A percentile compares a stretch with the other conserved stretches of the same genome.
These are phyloP conservation scores for Gautieria morchelliformis DNA, from an alignment of 768 basidiomycete species.

Conservation along the genomic window DNA sequence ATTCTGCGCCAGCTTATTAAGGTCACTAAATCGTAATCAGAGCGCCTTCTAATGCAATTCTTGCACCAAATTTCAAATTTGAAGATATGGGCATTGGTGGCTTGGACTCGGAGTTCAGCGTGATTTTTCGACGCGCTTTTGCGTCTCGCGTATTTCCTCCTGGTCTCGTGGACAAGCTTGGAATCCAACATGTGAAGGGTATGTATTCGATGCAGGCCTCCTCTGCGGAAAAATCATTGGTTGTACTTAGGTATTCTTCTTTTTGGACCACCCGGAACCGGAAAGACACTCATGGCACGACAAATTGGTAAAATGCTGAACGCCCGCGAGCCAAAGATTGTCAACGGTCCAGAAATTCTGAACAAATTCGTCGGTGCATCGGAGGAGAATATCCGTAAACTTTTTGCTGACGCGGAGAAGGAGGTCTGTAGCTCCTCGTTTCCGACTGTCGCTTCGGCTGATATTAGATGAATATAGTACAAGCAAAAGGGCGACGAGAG, in stretches of 20 bases:
- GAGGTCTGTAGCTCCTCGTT: constrained; percentile 44
- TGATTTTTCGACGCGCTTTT: constrained; percentile 97
- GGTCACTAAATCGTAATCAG: constrained; percentile 29
- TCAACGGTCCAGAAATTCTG: constrained; percentile 95
- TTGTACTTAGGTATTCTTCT: constrained; percentile 68
- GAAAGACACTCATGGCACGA: constrained; percentile 94
- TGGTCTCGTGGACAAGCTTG: constrained; percentile 91
- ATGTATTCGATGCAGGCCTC: constrained; percentile 11
- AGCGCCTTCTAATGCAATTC: constrained; percentile 86
- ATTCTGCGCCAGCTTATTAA: constrained; percentile 1
- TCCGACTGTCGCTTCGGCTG: not conserved
- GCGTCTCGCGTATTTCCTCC: constrained; percentile 98
- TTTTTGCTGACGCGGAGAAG: constrained; percentile 97
- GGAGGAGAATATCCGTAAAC: constrained; percentile 95
- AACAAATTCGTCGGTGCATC: constrained; percentile 96
- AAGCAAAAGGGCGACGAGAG: constrained; percentile 97
- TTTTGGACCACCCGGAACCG: constrained; percentile 95
- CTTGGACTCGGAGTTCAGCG: constrained; percentile 86
- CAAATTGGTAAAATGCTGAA: constrained; percentile 99
- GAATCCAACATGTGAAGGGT: constrained; percentile 98
- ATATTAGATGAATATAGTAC: constrained; percentile 45
- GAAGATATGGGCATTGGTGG: constrained; percentile 99
- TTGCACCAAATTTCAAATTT: constrained; percentile 98
- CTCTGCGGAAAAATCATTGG: not conserved
- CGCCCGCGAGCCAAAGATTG: constrained; percentile 93